Conservation (phyloP, 2,329 filamentous ascomycete genomes). For the Fonsecaea multimorphosa region DNA sequence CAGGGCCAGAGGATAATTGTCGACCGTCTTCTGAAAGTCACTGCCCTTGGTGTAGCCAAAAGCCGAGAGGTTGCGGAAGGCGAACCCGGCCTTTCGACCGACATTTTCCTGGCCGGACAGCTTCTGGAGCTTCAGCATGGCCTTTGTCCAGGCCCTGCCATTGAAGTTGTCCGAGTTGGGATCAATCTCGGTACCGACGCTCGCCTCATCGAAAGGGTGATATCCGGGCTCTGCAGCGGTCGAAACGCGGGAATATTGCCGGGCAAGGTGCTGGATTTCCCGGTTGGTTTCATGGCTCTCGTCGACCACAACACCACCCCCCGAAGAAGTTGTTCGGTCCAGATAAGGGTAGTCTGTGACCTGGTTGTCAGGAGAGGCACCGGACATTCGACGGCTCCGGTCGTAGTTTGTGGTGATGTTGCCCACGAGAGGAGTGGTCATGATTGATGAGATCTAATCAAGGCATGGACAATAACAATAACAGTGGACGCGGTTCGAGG, state of each 20-base stretch:
- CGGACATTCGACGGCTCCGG: slow-evolving; percentile 22
- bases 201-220: slow-evolving; percentile 37
- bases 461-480: slow-evolving; percentile 5
- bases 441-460: not conserved
- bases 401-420: slow-evolving; percentile 31
- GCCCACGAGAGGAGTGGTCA: slow-evolving; percentile 28
- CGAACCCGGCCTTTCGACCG: slow-evolving; percentile 47
- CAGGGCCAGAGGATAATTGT: slow-evolving; percentile 47
- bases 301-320: slow-evolving; percentile 19
- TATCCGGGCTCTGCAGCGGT: not conserved
- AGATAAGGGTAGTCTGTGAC: slow-evolving; percentile 18
- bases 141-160: slow-evolving; percentile 54
- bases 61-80: slow-evolving; percentile 53
- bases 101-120: slow-evolving; percentile 34
- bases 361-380: slow-evolving; percentile 23
- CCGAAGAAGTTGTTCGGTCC: slow-evolving; percentile 18
- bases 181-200: slow-evolving; percentile 49
- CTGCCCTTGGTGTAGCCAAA: slow-evolving; percentile 52
- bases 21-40: slow-evolving; percentile 55
- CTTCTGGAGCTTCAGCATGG: slow-evolving; percentile 42
- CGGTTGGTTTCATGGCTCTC: slow-evolving; percentile 22
- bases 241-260: slow-evolving; percentile 29
- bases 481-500: not conserved
- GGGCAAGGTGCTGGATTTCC: slow-evolving; percentile 25
- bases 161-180: slow-evolving; percentile 52